Evolutionary conservation across 208 protist genomes (phyloP).

Genomic region (Wallacemonas sp.): DNA sequence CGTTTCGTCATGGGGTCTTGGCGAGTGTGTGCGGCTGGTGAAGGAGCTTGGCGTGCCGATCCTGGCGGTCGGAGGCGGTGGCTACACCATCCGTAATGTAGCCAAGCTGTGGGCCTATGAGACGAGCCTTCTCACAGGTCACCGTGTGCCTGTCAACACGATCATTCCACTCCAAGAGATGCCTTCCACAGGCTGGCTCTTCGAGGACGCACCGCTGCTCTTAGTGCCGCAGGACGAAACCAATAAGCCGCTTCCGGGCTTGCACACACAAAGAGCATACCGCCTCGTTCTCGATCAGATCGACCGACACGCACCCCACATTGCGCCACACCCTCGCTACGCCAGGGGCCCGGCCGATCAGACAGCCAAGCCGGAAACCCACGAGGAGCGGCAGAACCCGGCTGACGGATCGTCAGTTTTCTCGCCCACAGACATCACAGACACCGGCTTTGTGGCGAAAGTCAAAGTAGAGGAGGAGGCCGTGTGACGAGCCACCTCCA

Average conservation of each 20-base stretch:
- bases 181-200: conserved; percentile 81
- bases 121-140: conserved; percentile 81
- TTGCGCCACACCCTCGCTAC: conserved; percentile 32
- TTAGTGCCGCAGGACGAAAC: conserved; percentile 76
- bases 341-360: neutral
- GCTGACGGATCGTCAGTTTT: too few relatives aligned
- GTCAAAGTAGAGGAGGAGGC: too few relatives aligned
- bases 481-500: too few relatives aligned
- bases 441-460: too few relatives aligned
- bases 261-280: conserved; percentile 69
- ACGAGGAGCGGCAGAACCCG: too few relatives aligned
- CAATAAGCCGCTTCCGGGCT: conserved; percentile 52
- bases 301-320: conserved; percentile 60
- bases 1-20: conserved; percentile 93
- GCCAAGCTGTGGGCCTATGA: conserved; percentile 98
- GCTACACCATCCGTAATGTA: conserved; percentile 99
- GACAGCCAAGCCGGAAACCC: neutral
- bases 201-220: conserved; percentile 72
- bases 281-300: conserved; percentile 71
- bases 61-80: conserved; percentile 98
- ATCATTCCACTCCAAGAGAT: conserved; percentile 63
- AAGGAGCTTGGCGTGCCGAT: conserved; percentile 94
- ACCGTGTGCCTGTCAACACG: conserved; percentile 59
- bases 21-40: conserved; percentile 94
- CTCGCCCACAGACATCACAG: too few relatives aligned